Evolutionary conservation across 345 rosid species (phyloP), one percentile per base, ranked within the genome.

Genomic region (Mallotus nudiflorus): DNA sequence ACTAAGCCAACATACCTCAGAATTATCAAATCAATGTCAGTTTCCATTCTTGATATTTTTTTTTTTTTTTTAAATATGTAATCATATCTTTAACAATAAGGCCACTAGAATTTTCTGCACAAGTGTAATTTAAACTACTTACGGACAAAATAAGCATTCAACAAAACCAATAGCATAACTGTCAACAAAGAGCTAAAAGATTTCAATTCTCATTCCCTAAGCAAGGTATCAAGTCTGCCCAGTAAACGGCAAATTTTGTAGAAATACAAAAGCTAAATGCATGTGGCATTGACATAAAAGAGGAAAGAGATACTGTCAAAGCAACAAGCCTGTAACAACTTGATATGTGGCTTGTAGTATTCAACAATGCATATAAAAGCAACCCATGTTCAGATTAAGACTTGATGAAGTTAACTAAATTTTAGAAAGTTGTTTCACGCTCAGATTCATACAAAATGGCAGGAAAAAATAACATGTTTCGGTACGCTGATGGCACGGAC

Each of bases 401-500:
- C n/a, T n/a, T n/a, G n/a, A n/a, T n/a, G n/a, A n/a, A n/a, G n/a
- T n/a, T n/a, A n/a, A n/a, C n/a, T n/a, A n/a, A n/a, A n/a, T n/a
- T n/a, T n/a, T n/a, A n/a, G n/a, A n/a, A n/a, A n/a, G n/a, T n/a
- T n/a, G n/a, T n/a, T n/a, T n/a, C n/a, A n/a, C n/a, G n/a, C n/a
- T n/a, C n/a, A n/a, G n/a, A 42, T 65, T 20, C 18, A 44, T 9
- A 55, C 50, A 46, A n/a, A n/a, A 88, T 86, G 89, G 83, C 75
- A 45, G 70, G 74, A 12, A 81, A 88, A 68, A 81, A 77, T 67
- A 66, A 83, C 74, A 85, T 86, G 85, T 86, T 86, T 67, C 72
- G 82, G 44, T 83, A 75, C 7, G 91, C 91, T 0, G 91, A 86
- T 42, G 24, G 86, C 5, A 27, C 60, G 1, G 93, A 88, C 79